These are phyloP conservation scores for Oryza glumipatula DNA, from an alignment of 176 grass and related monocot species.

Conservation along the genomic window DNA sequence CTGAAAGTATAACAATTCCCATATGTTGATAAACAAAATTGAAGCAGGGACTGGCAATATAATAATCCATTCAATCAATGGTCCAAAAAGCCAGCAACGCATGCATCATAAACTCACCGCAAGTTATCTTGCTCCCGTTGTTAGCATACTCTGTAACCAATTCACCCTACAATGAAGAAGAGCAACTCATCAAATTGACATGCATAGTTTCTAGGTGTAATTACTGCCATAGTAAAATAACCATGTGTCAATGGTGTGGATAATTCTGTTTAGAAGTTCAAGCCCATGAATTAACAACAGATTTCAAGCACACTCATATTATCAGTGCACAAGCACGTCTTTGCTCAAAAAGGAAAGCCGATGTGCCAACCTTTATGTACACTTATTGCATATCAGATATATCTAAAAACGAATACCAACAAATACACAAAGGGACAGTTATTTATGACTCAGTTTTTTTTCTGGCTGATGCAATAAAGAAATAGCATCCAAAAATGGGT, in stretches of 20 bases:
- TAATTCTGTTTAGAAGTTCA: conserved; percentile 15
- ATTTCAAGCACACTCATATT: conserved; percentile 7
- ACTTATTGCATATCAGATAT: conserved; percentile 32
- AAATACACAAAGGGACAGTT: not conserved
- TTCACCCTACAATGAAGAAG: conserved; percentile 62
- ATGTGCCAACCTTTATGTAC: not conserved
- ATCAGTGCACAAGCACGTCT: not conserved
- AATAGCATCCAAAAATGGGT: not conserved
- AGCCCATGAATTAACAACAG: conserved; percentile 15
- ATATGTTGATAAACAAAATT: conserved; percentile 19
- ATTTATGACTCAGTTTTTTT: conserved; percentile 2
- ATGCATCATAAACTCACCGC: conserved; percentile 61
- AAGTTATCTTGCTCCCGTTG: conserved; percentile 70
- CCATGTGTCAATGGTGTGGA: conserved; percentile 9
- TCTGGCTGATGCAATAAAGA: not conserved
- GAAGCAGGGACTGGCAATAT: conserved; percentile 11
- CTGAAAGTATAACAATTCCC: conserved; percentile 1
- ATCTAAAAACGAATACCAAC: not conserved
- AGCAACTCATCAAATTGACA: conserved; percentile 6
- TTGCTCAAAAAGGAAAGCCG: not conserved
- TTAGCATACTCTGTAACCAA: conserved; percentile 89
- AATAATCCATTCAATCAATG: conserved; percentile 10
- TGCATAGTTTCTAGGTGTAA: not conserved
- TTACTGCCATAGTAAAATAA: not conserved
- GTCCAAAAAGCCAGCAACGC: conserved; percentile 10